Evolutionary conservation across 129 eudicot genomes (phyloP).

Genomic region (Heracleum sosnowskyi): DNA sequence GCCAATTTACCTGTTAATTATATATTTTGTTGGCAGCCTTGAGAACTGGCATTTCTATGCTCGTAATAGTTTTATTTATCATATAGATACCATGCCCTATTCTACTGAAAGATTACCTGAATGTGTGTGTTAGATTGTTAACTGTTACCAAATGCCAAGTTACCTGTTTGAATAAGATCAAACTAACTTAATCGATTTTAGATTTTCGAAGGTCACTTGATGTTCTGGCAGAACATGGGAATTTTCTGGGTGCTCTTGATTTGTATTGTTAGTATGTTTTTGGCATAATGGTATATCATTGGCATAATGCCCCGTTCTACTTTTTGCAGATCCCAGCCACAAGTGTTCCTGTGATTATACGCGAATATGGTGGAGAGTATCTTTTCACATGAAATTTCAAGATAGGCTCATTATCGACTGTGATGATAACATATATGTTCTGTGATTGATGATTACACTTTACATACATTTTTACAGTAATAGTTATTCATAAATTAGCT

Average conservation of each 20-base stretch:
- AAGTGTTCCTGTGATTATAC: slow-evolving; percentile 89
- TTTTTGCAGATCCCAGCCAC: slow-evolving; percentile 70
- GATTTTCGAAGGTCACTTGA: not conserved
- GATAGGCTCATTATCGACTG: not conserved
- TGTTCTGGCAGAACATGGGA: not conserved
- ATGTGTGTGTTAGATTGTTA: not conserved
- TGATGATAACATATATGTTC: not conserved
- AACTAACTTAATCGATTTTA: not conserved
- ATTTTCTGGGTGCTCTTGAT: not conserved
- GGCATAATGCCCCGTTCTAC: not conserved
- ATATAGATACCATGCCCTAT: not conserved
- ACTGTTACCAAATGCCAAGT: no score
- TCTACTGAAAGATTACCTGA: not conserved
- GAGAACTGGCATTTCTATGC: not conserved
- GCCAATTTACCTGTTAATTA: not conserved
- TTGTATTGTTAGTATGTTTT: not conserved
- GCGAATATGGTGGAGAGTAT: slow-evolving; percentile 65
- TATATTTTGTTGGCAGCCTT: not conserved
- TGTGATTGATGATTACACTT: not conserved
- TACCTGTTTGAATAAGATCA: not conserved
- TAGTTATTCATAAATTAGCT: not conserved
- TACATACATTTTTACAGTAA: not conserved
- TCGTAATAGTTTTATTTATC: not conserved
- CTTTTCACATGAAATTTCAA: slow-evolving; percentile 26
- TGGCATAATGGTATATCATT: no score